Percentiles rank a stretch among this genome's conserved stretches.
These are phyloP conservation scores for Sporisorium graminicola DNA, from an alignment of 1,284 basidiomycete genomes.

Conservation along the genomic window DNA sequence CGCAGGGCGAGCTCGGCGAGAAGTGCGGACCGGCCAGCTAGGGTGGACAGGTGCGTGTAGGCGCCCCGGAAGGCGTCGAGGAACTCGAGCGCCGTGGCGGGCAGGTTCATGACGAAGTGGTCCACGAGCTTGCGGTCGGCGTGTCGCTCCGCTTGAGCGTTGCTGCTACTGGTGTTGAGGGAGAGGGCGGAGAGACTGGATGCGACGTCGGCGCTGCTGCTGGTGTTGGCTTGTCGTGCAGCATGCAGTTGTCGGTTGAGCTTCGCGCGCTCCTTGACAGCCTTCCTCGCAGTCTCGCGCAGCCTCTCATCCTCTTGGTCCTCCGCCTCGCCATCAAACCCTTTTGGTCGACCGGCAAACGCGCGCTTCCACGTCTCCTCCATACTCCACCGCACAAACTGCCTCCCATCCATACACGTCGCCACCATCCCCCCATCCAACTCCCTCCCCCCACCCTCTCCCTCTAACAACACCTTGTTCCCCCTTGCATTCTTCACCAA, in stretches of 20 bases:
- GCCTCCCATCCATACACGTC: conserved; percentile 58
- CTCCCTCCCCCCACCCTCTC: conserved; percentile 3
- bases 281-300: conserved; percentile 13
- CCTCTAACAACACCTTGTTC: conserved; percentile 53
- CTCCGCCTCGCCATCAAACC: conserved; percentile 19
- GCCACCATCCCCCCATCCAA: conserved; percentile 34
- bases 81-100: conserved; percentile 89
- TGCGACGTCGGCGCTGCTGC: too few relatives aligned
- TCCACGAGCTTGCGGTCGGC: conserved; percentile 67
- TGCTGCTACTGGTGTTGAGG: too few relatives aligned
- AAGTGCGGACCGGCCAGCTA: conserved; percentile 70
- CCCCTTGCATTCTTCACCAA: conserved; percentile 70
- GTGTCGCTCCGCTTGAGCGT: conserved; percentile 6
- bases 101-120: conserved; percentile 98
- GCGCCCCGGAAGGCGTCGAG: conserved; percentile 87
- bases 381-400: conserved; percentile 52
- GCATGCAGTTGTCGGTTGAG: conserved; percentile 14
- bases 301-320: conserved; percentile 32
- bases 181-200: neutral
- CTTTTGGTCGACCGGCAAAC: conserved; percentile 38
- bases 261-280: conserved; percentile 29
- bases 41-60: conserved; percentile 71
- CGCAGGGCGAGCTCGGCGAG: conserved; percentile 26
- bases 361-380: conserved; percentile 43
- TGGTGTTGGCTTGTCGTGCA: neutral